Evolutionary conservation across 192 early-diverging fungal species (phyloP).

Genomic region (Coemansia sp.): DNA sequence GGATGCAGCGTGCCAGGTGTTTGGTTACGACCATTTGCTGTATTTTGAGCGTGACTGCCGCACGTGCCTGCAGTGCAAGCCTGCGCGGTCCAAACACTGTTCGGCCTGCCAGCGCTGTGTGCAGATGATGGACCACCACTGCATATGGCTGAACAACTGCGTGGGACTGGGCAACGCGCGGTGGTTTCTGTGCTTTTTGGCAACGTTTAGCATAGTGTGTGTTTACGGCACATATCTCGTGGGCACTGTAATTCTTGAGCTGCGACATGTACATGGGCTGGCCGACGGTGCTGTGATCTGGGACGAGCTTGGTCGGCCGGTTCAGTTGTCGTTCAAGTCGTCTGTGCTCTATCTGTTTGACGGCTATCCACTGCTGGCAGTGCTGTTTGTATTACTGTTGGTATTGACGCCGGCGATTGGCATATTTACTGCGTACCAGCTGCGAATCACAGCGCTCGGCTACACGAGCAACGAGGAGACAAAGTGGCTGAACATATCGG

Average conservation of each 20-base stretch:
- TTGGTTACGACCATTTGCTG: constrained; percentile 37
- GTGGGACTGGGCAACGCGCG: constrained; percentile 51
- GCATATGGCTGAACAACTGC: constrained; percentile 58
- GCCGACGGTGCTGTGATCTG: constrained; percentile 15
- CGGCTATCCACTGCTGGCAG: constrained; percentile 25
- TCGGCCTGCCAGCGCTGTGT: constrained; percentile 45
- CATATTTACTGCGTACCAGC: constrained; percentile 40
- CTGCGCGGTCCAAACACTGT: constrained; percentile 58
- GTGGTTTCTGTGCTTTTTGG: constrained; percentile 49
- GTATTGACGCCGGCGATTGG: constrained; percentile 41
- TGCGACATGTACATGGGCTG: constrained; percentile 32
- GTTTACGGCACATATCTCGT: constrained; percentile 42
- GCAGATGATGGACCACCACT: constrained; percentile 56
- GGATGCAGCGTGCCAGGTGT: constrained; percentile 22
- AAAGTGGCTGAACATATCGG: constrained; percentile 49
- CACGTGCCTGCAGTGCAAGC: constrained; percentile 37
- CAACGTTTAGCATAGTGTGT: constrained; percentile 33
- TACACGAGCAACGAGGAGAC: constrained; percentile 52
- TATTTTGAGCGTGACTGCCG: constrained; percentile 30
- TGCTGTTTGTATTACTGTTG: constrained; percentile 32
- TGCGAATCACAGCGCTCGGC: constrained; percentile 46
- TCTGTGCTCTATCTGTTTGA: constrained; percentile 42
- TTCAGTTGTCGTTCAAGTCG: constrained; percentile 29
- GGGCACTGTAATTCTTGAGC: constrained; percentile 33
- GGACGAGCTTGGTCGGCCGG: constrained; percentile 18